These are phyloP conservation scores for Boletus tylopilopsis DNA, from an alignment of 768 basidiomycete species.

Conservation along the genomic window DNA sequence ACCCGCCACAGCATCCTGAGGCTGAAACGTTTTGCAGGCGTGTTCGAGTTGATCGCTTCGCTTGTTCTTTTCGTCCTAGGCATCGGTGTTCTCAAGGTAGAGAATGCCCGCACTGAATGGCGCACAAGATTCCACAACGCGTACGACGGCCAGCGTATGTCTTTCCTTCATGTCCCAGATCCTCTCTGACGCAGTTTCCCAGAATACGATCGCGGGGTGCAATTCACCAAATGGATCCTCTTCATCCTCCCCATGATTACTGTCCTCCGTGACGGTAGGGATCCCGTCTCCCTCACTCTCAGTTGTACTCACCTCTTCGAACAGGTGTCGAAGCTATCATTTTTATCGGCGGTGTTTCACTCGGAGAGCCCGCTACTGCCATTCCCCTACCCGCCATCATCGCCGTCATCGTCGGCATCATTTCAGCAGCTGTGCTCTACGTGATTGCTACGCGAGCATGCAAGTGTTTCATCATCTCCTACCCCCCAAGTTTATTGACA, in stretches of 20 bases:
- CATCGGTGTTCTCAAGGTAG: constrained; percentile 92
- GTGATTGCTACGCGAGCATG: constrained; percentile 71
- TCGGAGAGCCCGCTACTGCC: constrained; percentile 74
- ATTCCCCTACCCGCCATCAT: constrained; percentile 90
- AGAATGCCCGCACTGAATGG: constrained; percentile 91
- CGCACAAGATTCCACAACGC: constrained; percentile 80
- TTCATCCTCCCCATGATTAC: constrained; percentile 90
- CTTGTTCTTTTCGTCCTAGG: constrained; percentile 93
- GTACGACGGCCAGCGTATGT: constrained; percentile 58
- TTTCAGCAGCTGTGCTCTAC: constrained; percentile 77
- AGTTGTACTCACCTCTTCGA: background rate
- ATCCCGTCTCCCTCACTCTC: background rate
- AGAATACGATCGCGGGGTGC: constrained; percentile 47
- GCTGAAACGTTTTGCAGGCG: constrained; percentile 38
- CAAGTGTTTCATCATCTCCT: constrained; percentile 28
- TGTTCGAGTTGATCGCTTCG: constrained; percentile 66
- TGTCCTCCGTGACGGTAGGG: constrained; percentile 84
- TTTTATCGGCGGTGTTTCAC: constrained; percentile 91
- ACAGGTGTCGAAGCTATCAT: constrained; percentile 84
- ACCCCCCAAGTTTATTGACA: background rate
- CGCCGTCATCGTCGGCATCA: constrained; percentile 74
- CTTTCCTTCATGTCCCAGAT: background rate
- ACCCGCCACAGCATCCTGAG: background rate
- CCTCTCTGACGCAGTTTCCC: background rate
- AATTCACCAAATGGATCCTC: constrained; percentile 76